These are phyloP conservation scores for Saitozyma podzolica DNA, from an alignment of 768 basidiomycete genomes.

Conservation along the genomic window DNA sequence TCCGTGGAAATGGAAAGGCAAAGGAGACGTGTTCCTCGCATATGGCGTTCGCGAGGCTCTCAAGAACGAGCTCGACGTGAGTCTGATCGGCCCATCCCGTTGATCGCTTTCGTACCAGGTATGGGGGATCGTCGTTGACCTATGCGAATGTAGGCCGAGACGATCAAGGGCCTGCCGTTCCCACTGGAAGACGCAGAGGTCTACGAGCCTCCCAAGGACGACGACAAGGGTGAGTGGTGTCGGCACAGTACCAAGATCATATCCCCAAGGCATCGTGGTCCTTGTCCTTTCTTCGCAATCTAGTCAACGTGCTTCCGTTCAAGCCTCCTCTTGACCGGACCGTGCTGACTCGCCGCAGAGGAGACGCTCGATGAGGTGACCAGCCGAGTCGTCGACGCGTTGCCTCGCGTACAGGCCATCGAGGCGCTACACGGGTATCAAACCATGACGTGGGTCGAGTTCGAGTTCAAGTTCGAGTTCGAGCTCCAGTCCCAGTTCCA, in stretches of 20 bases:
- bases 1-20: conserved; percentile 14
- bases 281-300: too few species aligned
- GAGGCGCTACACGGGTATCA: conserved; percentile 49
- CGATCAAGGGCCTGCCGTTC: conserved; percentile 33
- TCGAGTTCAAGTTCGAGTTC: not conserved
- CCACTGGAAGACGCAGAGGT: conserved; percentile 49
- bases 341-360: conserved; percentile 16
- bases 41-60: conserved; percentile 35
- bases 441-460: conserved; percentile 43
- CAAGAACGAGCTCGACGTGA: conserved; percentile 27
- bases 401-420: conserved; percentile 48
- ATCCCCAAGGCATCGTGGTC: too few species aligned
- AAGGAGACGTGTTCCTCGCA: conserved; percentile 48
- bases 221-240: conserved; percentile 23
- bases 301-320: not conserved
- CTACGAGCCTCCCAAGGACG: conserved; percentile 48
- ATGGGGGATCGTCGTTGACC: not conserved
- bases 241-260: not conserved
- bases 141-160: conserved; percentile 14
- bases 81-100: conserved; percentile 4
- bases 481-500: not conserved
- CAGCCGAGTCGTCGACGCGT: conserved; percentile 27
- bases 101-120: not conserved
- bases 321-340: not conserved
- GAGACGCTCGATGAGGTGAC: conserved; percentile 48